Evolutionary conservation across 306 rosid genomes (phyloP).

Genomic region (Potentilla sterilis): DNA sequence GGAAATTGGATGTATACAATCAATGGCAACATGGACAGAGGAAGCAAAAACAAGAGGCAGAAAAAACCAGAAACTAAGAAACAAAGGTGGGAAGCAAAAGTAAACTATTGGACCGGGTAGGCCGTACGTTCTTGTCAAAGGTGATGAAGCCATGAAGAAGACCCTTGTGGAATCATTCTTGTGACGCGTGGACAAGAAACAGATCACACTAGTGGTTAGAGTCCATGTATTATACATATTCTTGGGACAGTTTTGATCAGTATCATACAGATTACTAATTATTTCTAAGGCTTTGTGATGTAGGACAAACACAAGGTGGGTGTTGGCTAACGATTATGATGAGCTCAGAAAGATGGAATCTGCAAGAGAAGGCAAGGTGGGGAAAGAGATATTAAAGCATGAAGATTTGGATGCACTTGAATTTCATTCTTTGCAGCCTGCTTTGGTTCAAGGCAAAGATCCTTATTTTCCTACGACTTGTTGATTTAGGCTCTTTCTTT

Average conservation of each 20-base stretch:
- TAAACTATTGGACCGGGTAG: conserved; percentile 1
- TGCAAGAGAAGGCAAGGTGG: too few species aligned
- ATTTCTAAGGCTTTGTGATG: too few species aligned
- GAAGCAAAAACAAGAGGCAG: neutral
- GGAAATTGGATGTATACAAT: neutral
- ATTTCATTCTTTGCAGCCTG: too few species aligned
- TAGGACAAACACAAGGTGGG: too few species aligned
- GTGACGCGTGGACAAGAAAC: neutral
- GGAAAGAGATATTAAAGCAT: neutral
- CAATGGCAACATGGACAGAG: conserved; percentile 6
- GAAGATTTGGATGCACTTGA: too few species aligned
- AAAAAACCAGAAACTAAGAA: neutral
- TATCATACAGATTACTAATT: neutral
- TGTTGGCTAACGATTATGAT: neutral
- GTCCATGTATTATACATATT: neutral
- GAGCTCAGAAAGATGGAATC: neutral
- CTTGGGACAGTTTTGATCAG: neutral
- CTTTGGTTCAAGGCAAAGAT: too few species aligned
- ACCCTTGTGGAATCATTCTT: neutral
- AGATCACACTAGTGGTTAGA: neutral
- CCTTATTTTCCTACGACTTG: too few species aligned
- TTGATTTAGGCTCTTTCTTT: too few species aligned
- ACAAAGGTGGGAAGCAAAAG: neutral
- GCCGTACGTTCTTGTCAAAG: neutral
- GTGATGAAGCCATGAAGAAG: neutral